Evolutionary conservation across 78 protist genomes (phyloP), one percentile per base, ranked within the genome.

Genomic region (Creolimax fragrantissima): DNA sequence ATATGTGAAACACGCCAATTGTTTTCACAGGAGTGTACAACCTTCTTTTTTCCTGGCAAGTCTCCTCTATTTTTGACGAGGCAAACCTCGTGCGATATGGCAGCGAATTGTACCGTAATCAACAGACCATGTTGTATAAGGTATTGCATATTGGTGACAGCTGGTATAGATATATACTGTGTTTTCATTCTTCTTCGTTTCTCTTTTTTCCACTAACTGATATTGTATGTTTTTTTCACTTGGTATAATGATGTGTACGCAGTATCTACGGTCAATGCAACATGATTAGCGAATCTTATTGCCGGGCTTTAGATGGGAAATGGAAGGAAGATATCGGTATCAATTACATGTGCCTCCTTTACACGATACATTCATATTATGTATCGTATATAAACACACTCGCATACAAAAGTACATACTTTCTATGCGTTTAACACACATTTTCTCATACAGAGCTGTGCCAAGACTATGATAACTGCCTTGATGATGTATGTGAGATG

Each of bases 391-490:
- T 17, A 58, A 11, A 58, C 74, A 17, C 74, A 58, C 74, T 32
- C 74, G 74, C 74, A 58, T 17, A 58, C 39, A 58, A 11, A 58
- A 11, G 17, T 17, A 58, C 17, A 58, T 17, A 58, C 74, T 32
- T 17, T 17, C 17, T 17, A 58, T 58, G 74, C 74, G 17, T 58
- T n/a, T n/a, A n/a, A n/a, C n/a, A n/a, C n/a, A n/a, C n/a, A n/a
- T n/a, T n/a, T n/a, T n/a, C n/a, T n/a, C 5, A 83, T 83, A n/a
- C 86, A 83, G 86, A 83, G 86, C 86, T 83, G 86, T 92, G 93
- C 89, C 43, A 11, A 35, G 86, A 66, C 85, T 7, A 47, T 45
- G 58, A 37, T 41, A 3, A 37, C 84, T 92, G 94, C 91, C 3
- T 92, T 41, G 86, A 45, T 42, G 92, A 85, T 35, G 5, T 88